These are phyloP conservation scores for Cutaneotrichosporon cyanovorans DNA, from an alignment of 1,284 basidiomycete species.

Conservation along the genomic window DNA sequence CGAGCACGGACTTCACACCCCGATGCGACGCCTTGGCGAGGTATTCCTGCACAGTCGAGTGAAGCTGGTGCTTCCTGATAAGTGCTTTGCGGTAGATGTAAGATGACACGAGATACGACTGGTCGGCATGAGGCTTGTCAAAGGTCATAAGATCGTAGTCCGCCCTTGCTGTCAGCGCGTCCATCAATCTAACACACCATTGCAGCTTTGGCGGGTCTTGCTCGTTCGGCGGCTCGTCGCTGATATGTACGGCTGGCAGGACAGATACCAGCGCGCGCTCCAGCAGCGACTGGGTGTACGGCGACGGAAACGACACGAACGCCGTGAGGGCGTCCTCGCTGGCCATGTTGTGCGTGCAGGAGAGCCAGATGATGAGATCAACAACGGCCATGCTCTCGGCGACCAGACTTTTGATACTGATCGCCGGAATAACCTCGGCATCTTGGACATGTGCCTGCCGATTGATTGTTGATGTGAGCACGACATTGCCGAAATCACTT, in stretches of 20 bases:
- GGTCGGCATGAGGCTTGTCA: conserved; percentile 52
- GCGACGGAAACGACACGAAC: conserved; percentile 68
- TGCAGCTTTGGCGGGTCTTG: conserved; percentile 37
- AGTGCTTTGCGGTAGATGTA: conserved; percentile 88
- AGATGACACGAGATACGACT: conserved; percentile 62
- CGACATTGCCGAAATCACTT: too few relatives aligned
- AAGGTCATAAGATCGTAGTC: conserved; percentile 74
- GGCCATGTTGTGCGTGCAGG: too few relatives aligned
- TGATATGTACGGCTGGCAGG: conserved; percentile 31
- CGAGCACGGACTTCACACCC: conserved; percentile 12
- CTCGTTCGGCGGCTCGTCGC: conserved; percentile 25
- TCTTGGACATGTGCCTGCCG: not conserved
- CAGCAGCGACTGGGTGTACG: conserved; percentile 65
- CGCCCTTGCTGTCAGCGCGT: conserved; percentile 36
- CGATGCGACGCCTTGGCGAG: conserved; percentile 57
- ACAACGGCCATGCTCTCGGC: too few relatives aligned
- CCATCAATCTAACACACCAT: conserved; percentile 24
- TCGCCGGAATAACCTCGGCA: not conserved
- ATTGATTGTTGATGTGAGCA: too few relatives aligned
- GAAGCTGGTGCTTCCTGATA: conserved; percentile 90
- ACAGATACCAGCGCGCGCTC: conserved; percentile 52
- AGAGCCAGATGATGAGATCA: too few relatives aligned
- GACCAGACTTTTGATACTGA: not conserved
- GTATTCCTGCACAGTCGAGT: conserved; percentile 67
- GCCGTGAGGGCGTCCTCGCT: conserved; percentile 41